Percentiles rank a stretch among this genome's conserved stretches.
phyloP scores from a whole-genome alignment of 2,329 filamentous ascomycete species.

The Ambrosiella beaveri region DNA sequence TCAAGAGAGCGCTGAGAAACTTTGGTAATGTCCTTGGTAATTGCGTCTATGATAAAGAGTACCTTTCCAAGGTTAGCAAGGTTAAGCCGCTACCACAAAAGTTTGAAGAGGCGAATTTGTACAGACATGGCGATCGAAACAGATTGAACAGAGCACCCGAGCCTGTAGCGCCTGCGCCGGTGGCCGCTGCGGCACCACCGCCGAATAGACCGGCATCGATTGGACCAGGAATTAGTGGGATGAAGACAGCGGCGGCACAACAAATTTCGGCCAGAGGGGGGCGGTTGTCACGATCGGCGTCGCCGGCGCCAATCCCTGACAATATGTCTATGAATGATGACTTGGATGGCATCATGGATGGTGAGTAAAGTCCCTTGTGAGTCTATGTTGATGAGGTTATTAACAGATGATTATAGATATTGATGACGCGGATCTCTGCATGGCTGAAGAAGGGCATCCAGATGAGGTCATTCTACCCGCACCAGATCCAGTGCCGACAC shows the following conservation, averaged over 20 bases:
- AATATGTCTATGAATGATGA: conserved; percentile 11
- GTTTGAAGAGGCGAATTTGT: conserved; percentile 62
- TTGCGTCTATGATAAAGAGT: conserved; percentile 94
- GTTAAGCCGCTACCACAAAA: conserved; percentile 58
- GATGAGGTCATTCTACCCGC: conserved; percentile 51
- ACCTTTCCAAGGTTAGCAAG: conserved; percentile 75
- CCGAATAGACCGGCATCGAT: conserved; percentile 17
- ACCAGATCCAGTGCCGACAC: background rate
- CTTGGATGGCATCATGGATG: conserved; percentile 18
- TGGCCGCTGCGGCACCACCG: background rate
- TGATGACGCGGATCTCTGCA: conserved; percentile 60
- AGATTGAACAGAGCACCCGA: conserved; percentile 2
- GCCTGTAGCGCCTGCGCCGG: background rate
- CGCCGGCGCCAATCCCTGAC: conserved; percentile 9
- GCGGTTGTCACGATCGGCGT: conserved; percentile 11
- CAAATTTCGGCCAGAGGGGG: conserved; percentile 20
- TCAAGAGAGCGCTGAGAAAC: conserved; percentile 76
- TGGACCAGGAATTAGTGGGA: conserved; percentile 16
- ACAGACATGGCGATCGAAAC: conserved; percentile 52
- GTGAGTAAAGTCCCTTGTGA: background rate
- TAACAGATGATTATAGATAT: conserved; percentile 34
- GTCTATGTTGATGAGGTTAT: no score
- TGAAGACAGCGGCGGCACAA: conserved; percentile 13
- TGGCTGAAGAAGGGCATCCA: conserved; percentile 51
- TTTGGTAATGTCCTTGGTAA: conserved; percentile 98